Evolutionary conservation across 2,329 filamentous ascomycete genomes (phyloP).

Genomic region (Fusarium mundagurra): DNA sequence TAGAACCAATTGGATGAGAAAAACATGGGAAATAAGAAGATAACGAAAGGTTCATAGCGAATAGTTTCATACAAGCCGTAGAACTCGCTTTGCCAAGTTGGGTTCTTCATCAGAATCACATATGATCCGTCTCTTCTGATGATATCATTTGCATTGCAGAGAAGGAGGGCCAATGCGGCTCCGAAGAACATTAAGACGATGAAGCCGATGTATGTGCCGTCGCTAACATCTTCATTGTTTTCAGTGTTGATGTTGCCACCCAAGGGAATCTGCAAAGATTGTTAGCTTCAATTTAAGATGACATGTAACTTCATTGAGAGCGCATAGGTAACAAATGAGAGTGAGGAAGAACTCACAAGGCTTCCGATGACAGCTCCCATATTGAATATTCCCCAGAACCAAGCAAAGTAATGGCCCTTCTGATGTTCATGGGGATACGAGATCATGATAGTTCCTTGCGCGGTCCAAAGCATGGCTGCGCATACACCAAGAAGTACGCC

Average conservation of each 20-base stretch:
- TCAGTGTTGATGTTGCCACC: constrained; percentile 31
- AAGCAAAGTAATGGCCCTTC: constrained; percentile 89
- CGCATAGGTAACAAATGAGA: too few species aligned
- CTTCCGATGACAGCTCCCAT: constrained; percentile 87
- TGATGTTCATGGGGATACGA: constrained; percentile 82
- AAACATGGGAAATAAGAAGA: constrained; percentile 83
- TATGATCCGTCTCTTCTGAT: constrained; percentile 80
- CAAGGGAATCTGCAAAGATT: constrained; percentile 55
- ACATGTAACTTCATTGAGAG: too few species aligned
- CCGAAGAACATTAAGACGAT: constrained; percentile 81
- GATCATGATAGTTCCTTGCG: constrained; percentile 89
- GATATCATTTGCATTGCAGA: constrained; percentile 77
- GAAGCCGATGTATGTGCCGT: constrained; percentile 88
- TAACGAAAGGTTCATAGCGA: constrained; percentile 71
- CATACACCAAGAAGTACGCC: constrained; percentile 80
- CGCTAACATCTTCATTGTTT: constrained; percentile 58
- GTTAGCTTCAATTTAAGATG: neutral
- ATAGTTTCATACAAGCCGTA: constrained; percentile 79
- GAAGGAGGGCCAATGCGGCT: constrained; percentile 72
- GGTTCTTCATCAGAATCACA: constrained; percentile 90
- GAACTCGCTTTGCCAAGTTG: constrained; percentile 84
- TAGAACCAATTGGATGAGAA: constrained; percentile 86
- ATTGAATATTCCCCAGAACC: constrained; percentile 97
- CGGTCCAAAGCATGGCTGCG: constrained; percentile 83
- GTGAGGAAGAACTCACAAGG: too few species aligned